phyloP scores from a whole-genome alignment of 1,284 basidiomycete genomes.

The Trametes sp. region DNA sequence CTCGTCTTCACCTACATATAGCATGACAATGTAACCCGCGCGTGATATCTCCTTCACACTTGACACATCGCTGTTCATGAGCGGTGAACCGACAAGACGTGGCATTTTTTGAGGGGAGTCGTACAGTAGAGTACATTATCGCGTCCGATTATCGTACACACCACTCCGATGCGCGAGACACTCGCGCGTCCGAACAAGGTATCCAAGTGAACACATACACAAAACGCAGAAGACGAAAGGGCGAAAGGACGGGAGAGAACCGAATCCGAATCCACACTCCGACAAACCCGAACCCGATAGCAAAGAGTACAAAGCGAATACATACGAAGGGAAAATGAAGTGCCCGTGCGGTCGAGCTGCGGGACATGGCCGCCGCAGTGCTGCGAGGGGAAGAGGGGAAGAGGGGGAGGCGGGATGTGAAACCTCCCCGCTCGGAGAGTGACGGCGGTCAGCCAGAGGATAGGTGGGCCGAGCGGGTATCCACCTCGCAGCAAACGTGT shows the following conservation, averaged over 20 bases:
- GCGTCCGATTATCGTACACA: slow-evolving; percentile 18
- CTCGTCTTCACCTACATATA: too few species aligned
- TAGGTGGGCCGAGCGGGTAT: too few species aligned
- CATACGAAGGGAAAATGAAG: background rate
- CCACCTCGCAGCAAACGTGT: background rate
- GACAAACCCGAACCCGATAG: background rate
- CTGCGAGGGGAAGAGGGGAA: background rate
- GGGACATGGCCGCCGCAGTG: background rate
- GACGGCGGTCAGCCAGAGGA: background rate
- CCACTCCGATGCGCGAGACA: background rate
- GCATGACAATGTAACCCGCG: too few species aligned
- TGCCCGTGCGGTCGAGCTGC: background rate
- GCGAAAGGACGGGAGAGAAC: background rate
- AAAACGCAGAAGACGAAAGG: slow-evolving; percentile 1
- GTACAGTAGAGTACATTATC: slow-evolving; percentile 24
- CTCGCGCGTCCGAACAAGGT: background rate
- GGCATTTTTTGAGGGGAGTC: background rate
- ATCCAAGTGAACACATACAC: background rate
- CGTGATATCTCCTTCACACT: too few species aligned
- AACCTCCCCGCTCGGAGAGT: too few species aligned
- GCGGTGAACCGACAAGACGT: background rate
- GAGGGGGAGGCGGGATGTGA: too few species aligned
- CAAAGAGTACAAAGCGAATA: background rate
- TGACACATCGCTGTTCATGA: too few species aligned
- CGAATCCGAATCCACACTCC: background rate